These are phyloP conservation scores for Fusarium foetens DNA, from an alignment of 2,329 filamentous ascomycete species.

Conservation along the genomic window DNA sequence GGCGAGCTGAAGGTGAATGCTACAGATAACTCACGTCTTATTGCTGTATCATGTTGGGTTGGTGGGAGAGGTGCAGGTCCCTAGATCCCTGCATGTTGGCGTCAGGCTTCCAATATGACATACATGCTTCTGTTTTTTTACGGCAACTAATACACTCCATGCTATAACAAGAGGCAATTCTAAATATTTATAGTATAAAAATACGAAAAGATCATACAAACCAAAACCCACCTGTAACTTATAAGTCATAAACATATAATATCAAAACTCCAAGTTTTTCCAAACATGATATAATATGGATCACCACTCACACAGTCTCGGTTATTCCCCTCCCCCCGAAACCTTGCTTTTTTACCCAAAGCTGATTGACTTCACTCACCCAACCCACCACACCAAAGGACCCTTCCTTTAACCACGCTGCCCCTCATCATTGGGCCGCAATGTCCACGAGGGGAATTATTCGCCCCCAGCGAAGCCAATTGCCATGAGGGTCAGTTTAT, in stretches of 20 bases:
- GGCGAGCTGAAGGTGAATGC: conserved; percentile 19
- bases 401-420: conserved; percentile 12
- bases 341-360: conserved; percentile 10
- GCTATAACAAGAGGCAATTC: conserved; percentile 12
- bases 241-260: not conserved
- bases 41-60: conserved; percentile 1
- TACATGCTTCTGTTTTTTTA: conserved; percentile 4
- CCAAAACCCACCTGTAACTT: not conserved
- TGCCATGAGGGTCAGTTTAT: not conserved
- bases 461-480: conserved; percentile 7
- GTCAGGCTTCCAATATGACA: conserved; percentile 26
- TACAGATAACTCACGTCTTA: not conserved
- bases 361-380: conserved; percentile 28
- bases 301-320: conserved; percentile 18
- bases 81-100: conserved; percentile 38
- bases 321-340: conserved; percentile 13
- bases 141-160: conserved; percentile 1
- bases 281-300: not conserved
- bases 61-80: conserved; percentile 31
- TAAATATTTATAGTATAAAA: conserved; percentile 15
- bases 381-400: conserved; percentile 39
- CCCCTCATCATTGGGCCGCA: conserved; percentile 41
- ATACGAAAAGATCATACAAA: not conserved
- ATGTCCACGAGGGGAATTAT: conserved; percentile 24
- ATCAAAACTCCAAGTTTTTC: not conserved